Conservation (phyloP, 1,139 yeast species). For the Suhomyces kunorum region DNA sequence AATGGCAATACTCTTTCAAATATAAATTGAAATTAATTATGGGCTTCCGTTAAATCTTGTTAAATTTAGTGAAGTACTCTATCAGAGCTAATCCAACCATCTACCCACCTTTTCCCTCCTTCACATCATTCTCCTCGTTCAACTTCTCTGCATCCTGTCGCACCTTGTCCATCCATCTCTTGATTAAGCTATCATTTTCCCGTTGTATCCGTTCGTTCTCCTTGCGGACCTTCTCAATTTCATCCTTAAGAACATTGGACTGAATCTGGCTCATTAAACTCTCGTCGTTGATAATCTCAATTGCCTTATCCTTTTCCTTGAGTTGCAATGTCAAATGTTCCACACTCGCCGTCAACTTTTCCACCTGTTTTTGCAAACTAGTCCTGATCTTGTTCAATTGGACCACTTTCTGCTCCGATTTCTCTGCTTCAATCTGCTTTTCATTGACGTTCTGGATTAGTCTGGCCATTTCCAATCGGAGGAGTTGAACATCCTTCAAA, state of each 20-base stretch:
- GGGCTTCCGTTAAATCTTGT: no score
- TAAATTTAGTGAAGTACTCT: no score
- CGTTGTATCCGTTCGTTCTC: constrained; percentile 36
- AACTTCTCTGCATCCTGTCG: constrained; percentile 59
- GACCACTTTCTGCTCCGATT: constrained; percentile 20
- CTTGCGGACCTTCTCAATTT: constrained; percentile 35
- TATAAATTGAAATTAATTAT: no score
- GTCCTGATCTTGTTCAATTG: constrained; percentile 18
- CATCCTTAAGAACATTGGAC: constrained; percentile 57
- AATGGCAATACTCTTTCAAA: no score
- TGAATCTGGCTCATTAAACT: constrained; percentile 69
- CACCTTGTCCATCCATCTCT: constrained; percentile 62
- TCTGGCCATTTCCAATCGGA: constrained; percentile 17
- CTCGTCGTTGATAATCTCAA: constrained; percentile 71
- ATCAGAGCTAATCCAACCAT: no score
- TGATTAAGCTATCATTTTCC: constrained; percentile 57
- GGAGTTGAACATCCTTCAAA: constrained; percentile 8
- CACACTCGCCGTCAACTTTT: constrained; percentile 32
- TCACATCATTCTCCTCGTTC: constrained; percentile 51
- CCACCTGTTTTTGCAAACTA: constrained; percentile 24
- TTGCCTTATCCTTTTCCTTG: constrained; percentile 53
- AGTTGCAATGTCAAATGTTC: constrained; percentile 46
- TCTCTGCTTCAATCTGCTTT: constrained; percentile 27
- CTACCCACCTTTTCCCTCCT: background rate
- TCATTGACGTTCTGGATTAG: constrained; percentile 29